Base-by-base conservation (phyloP, 371 early-diverging fungal species). In the Gilbertella persicaria region DNA sequence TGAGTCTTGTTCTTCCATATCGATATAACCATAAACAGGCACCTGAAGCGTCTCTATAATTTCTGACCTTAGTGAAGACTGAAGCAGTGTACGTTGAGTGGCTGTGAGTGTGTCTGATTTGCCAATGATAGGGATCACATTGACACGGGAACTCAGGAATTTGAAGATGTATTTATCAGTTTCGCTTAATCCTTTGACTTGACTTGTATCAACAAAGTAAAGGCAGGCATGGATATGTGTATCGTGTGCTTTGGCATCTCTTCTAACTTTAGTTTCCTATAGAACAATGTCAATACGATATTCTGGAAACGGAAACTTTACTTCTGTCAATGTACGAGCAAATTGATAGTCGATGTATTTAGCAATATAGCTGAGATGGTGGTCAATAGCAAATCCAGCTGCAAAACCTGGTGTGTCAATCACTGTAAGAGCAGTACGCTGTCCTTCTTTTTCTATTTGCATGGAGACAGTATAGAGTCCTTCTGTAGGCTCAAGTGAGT, bases 71-170 rank as follows among this genome's bases (percentile, higher is more conserved):
- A 82, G 82, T 39, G 84, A 66, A 59, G 75, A 62, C 79, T 98
- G 98, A 65, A 97, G 75, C 12, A 68, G 66, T 48, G 80, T 82
- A 23, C 94, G 73, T 75, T 98, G 98, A 16, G 88, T 81, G 4
- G 79, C 77, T 12, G 98, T 96, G 62, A 98, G 73, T 4, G 92
- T 93, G 58, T 99, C 99, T 8, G 96, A 87, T 51, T 98, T 96
- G n/a, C 98, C 90, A 65, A 99, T 89, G 36, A 99, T 87, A 0
- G 99, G 99, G 45, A 99, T 89, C 37, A 97, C 75, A 67, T 97
- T 97, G 29, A 94, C 95, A 24, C 93, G 85, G 12, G 88, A 78
- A 28, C 88, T 87, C 28, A 97, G 77, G 35, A 83, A 72, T 60
- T 86, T 83, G 73, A 97, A 80, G 53, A 94, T 88, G 60, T 90